Evolutionary conservation across 169 alveolate genomes (phyloP).

Genomic region (Eimeria brunetti): DNA sequence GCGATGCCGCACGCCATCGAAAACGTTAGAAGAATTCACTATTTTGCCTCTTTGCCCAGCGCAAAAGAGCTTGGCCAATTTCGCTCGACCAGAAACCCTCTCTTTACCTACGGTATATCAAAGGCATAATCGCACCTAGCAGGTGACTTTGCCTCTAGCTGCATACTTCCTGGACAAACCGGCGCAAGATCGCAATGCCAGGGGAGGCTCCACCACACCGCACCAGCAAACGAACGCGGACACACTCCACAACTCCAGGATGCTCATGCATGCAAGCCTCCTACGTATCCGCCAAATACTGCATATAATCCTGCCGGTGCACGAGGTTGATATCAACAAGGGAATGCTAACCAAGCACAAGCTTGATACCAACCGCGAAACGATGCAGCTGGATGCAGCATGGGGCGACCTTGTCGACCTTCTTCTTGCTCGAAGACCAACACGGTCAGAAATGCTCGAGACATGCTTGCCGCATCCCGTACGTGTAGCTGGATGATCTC

Average conservation of each 20-base stretch:
- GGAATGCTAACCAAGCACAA: neutral
- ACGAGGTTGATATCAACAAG: neutral
- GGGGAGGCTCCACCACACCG: neutral
- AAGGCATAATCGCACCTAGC: no score
- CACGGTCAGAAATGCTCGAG: no score
- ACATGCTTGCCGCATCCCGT: no score
- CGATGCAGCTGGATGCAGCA: neutral
- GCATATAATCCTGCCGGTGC: neutral
- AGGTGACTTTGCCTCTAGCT: neutral
- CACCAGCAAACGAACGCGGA: neutral
- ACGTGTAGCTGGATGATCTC: no score
- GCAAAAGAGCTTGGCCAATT: no score
- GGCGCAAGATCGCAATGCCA: neutral
- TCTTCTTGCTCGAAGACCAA: neutral
- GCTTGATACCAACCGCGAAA: neutral
- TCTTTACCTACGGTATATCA: no score
- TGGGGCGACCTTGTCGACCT: neutral
- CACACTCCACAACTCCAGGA: neutral
- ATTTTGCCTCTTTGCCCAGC: no score
- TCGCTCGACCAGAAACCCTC: no score
- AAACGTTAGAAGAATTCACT: no score
- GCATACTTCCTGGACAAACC: neutral
- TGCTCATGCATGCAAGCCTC: neutral
- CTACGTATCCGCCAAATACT: neutral
- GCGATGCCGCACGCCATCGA: no score